Evolutionary conservation across 495 filamentous ascomycete genomes (phyloP).

Genomic region (Neurospora sp.): DNA sequence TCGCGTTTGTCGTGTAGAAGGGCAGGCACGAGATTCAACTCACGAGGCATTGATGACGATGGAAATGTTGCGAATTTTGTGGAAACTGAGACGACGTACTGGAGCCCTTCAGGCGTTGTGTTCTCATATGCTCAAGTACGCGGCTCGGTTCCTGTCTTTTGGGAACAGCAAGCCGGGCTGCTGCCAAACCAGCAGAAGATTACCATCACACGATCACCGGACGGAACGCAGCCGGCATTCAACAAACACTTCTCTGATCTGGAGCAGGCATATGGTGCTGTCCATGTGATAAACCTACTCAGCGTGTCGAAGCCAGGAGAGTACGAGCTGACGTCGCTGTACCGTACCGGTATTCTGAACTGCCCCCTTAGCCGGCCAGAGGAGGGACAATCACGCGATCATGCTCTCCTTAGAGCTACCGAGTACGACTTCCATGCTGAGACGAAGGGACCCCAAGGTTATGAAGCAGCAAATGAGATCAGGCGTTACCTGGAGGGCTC

Average conservation of each 20-base stretch:
- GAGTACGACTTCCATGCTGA: slow-evolving; percentile 95
- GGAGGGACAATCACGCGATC: slow-evolving; percentile 41
- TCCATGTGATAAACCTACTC: slow-evolving; percentile 86
- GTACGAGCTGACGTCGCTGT: slow-evolving; percentile 66
- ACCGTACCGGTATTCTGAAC: slow-evolving; percentile 61
- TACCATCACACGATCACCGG: slow-evolving; percentile 72
- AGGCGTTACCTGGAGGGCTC: slow-evolving; percentile 61
- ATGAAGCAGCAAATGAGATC: slow-evolving; percentile 77
- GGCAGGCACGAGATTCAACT: slow-evolving; percentile 93
- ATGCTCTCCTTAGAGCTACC: slow-evolving; percentile 63
- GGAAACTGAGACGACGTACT: slow-evolving; percentile 58
- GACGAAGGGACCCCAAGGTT: slow-evolving; percentile 76
- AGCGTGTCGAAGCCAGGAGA: slow-evolving; percentile 80
- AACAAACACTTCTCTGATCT: slow-evolving; percentile 84
- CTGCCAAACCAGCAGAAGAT: slow-evolving; percentile 94
- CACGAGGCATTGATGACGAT: slow-evolving; percentile 92
- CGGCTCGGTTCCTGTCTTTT: slow-evolving; percentile 91
- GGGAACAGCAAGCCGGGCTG: slow-evolving; percentile 85
- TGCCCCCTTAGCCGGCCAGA: slow-evolving; percentile 51
- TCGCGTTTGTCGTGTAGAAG: slow-evolving; percentile 85
- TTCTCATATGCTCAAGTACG: slow-evolving; percentile 93
- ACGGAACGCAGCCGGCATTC: slow-evolving; percentile 92
- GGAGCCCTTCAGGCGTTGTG: slow-evolving; percentile 61
- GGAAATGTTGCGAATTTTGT: slow-evolving; percentile 90
- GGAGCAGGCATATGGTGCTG: slow-evolving; percentile 73